phyloP scores from a whole-genome alignment of 805 yeast genomes.

The Saccharomyces kudriavzevii region DNA sequence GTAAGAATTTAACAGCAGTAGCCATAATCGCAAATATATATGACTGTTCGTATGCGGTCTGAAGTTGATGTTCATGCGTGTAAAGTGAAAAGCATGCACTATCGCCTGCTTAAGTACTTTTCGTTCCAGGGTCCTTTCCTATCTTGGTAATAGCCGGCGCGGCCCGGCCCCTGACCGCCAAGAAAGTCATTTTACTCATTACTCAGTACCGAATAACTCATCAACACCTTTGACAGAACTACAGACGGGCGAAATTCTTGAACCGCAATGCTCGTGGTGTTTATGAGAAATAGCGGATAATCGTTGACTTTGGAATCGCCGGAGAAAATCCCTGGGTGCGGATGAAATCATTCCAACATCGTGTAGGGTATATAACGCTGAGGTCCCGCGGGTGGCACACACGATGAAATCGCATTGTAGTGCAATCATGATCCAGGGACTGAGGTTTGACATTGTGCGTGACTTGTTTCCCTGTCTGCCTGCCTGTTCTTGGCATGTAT shows the following conservation, averaged over 20 bases:
- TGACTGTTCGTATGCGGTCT: neutral
- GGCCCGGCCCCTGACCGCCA: neutral
- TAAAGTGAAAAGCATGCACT: no score
- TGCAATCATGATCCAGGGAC: neutral
- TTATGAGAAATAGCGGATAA: neutral
- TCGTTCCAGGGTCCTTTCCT: neutral
- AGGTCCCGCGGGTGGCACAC: neutral
- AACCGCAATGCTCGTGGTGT: neutral
- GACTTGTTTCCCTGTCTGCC: neutral
- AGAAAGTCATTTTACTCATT: neutral
- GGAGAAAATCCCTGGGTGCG: neutral
- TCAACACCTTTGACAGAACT: neutral
- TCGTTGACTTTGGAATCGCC: neutral
- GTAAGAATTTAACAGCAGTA: conserved; percentile 7
- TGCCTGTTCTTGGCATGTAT: neutral
- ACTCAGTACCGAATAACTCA: neutral
- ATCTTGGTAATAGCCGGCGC: neutral
- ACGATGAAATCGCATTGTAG: no score
- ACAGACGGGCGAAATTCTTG: neutral
- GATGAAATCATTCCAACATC: neutral
- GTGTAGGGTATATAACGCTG: neutral
- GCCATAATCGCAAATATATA: conserved; percentile 7
- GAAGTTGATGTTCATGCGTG: no score
- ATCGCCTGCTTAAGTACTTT: neutral
- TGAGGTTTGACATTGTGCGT: neutral